Conservation (phyloP, 2,329 filamentous ascomycete species). For the Aspergillus udagawae region DNA sequence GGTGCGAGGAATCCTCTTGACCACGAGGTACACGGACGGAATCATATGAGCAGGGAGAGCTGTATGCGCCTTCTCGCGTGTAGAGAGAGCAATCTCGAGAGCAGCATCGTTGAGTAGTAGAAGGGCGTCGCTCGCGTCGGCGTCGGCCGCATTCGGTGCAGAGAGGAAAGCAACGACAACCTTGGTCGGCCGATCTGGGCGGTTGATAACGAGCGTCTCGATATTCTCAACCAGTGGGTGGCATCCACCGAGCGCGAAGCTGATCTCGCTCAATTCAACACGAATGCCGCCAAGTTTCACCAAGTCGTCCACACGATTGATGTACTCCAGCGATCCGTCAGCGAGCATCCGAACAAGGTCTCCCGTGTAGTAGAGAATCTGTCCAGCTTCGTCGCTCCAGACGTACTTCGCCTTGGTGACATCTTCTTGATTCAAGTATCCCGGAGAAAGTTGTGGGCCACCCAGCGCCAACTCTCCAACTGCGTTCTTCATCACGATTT, state of each 20-base stretch:
- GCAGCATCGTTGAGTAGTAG: constrained; percentile 14
- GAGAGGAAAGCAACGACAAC: constrained; percentile 35
- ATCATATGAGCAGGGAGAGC: constrained; percentile 32
- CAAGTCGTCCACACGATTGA: constrained; percentile 24
- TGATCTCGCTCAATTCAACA: constrained; percentile 30
- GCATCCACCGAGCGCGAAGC: constrained; percentile 28
- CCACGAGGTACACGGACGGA: constrained; percentile 28
- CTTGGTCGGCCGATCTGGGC: constrained; percentile 27
- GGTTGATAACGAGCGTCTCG: constrained; percentile 27
- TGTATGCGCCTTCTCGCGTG: constrained; percentile 16
- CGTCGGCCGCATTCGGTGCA: constrained; percentile 14
- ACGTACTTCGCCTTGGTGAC: constrained; percentile 27
- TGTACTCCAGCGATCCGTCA: constrained; percentile 23
- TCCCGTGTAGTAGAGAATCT: constrained; percentile 32
- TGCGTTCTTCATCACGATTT: constrained; percentile 21
- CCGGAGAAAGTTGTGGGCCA: constrained; percentile 27
- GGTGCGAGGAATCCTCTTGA: constrained; percentile 26
- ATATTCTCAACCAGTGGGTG: constrained; percentile 29
- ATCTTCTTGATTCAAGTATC: constrained; percentile 28
- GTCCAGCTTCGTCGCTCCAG: constrained; percentile 23
- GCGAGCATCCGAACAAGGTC: constrained; percentile 27
- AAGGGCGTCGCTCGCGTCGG: constrained; percentile 1
- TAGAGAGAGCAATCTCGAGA: constrained; percentile 19
- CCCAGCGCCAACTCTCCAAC: constrained; percentile 28
- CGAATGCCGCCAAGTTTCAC: constrained; percentile 26